Evolutionary conservation across 73 alveolate genomes (phyloP), one percentile per base, ranked within the genome.

Genomic region (Paramecium primaurelia): DNA sequence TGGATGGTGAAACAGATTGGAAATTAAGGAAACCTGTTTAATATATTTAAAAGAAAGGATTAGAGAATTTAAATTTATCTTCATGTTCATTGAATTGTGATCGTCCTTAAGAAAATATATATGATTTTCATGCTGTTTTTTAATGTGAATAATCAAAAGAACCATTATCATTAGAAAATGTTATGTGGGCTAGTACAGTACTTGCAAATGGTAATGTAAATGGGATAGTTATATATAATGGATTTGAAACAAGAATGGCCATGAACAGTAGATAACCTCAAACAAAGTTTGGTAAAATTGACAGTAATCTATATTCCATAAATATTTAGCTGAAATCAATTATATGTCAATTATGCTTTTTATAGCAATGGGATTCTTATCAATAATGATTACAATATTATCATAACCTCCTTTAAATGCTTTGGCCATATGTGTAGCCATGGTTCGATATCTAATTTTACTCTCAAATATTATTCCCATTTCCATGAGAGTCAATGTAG

Each of bases 1-100:
- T 98, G 47, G 99, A 98, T 95, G 99, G 99, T 10, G 99, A 98
- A 92, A 98, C 99, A 2, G 99, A 98, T 88, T 98, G 99, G 99
- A 98, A 98, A 92, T 92, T 96, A 20, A 86, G 99, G 25, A 97
- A 97, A 34, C 93, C 88, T 58, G 58, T 68, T 37, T 22, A 60
- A 89, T 71, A 9, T 71, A 69, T 45, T 68, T 80, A 87, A 75
- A 68, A 83, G 59, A n/a, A 87, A 92, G 26, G 83, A 71, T 36
- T 94, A 92, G 18, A 12, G 86, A 64, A 44, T 84, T 20, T 64
- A 51, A 86, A 28, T 92, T 93, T 16, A 18, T 4, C 71, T 14
- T 32, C n/a, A 6, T 12, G n/a, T 59, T 2, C 26, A 32, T 5
- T 71, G 58, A 4, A 59, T 16, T 71, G 91, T 88, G 89, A 54